Percentiles rank a stretch among this genome's conserved stretches.
phyloP scores from a whole-genome alignment of 2,329 filamentous ascomycete species.

The Arthrobotrys iridis region DNA sequence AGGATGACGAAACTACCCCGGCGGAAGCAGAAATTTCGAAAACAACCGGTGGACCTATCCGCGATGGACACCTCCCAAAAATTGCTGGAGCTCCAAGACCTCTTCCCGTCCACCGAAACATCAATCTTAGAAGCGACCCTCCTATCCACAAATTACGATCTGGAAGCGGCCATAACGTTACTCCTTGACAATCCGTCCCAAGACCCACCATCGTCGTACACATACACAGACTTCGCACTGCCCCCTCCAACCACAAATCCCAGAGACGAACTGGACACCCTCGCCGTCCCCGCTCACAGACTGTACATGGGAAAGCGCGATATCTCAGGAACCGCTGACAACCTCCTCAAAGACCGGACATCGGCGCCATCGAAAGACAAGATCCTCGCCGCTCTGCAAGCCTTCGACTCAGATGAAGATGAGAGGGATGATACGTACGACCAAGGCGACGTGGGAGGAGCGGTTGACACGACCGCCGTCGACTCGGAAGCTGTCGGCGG shows the following conservation, averaged over 20 bases:
- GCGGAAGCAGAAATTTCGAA: neutral
- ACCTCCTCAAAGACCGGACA: conserved; percentile 22
- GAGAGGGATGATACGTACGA: conserved; percentile 97
- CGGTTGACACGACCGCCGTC: conserved; percentile 73
- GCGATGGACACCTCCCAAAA: neutral
- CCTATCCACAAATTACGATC: conserved; percentile 24
- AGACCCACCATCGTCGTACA: neutral
- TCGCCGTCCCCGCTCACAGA: conserved; percentile 8
- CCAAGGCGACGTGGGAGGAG: conserved; percentile 86
- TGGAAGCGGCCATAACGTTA: conserved; percentile 34
- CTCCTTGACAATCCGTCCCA: conserved; percentile 19
- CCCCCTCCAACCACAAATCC: neutral
- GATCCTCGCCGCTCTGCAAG: conserved; percentile 85
- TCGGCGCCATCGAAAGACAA: conserved; percentile 79
- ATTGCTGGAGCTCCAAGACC: conserved; percentile 7
- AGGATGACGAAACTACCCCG: conserved; percentile 22
- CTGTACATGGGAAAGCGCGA: conserved; percentile 46
- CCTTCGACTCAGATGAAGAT: conserved; percentile 93
- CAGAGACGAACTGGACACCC: conserved; percentile 30
- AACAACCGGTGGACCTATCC: neutral
- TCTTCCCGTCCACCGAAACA: conserved; percentile 20
- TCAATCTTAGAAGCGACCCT: conserved; percentile 9
- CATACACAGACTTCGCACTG: neutral
- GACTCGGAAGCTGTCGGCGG: conserved; percentile 61
- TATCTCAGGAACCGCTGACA: conserved; percentile 20